These are phyloP conservation scores for Claviceps lovelessii DNA, from an alignment of 2,329 filamentous ascomycete species.

Conservation along the genomic window DNA sequence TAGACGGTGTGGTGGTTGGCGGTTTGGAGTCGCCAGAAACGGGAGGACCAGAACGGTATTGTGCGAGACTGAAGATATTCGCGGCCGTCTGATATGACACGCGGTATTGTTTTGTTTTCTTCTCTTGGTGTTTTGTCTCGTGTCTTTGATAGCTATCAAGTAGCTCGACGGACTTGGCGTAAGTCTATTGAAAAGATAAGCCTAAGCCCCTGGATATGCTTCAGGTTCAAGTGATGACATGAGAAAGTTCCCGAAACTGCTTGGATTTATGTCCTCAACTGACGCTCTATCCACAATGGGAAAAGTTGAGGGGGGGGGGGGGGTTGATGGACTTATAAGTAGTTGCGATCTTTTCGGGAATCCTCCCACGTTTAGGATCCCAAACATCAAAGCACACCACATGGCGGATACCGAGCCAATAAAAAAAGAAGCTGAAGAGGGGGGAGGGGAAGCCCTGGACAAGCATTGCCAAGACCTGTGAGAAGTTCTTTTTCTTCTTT, in stretches of 20 bases:
- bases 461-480: background rate
- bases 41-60: background rate
- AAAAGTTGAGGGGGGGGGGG: background rate
- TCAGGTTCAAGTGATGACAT: background rate
- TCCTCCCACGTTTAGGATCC: background rate
- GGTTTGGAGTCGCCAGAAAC: background rate
- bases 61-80: background rate
- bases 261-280: background rate
- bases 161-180: background rate
- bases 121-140: background rate
- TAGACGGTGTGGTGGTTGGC: slow-evolving; percentile 7
- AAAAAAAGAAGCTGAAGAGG: background rate
- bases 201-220: background rate
- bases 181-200: background rate
- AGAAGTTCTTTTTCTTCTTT: background rate
- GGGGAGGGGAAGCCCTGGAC: background rate
- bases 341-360: background rate
- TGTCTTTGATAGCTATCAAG: background rate
- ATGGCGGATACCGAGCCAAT: background rate
- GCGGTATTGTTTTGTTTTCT: background rate
- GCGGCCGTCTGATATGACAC: background rate
- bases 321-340: background rate
- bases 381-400: background rate
- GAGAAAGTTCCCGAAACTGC: background rate
- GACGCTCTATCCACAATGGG: background rate